phyloP scores from a whole-genome alignment of 441 rosid species.

The Theobroma grandiflorum region DNA sequence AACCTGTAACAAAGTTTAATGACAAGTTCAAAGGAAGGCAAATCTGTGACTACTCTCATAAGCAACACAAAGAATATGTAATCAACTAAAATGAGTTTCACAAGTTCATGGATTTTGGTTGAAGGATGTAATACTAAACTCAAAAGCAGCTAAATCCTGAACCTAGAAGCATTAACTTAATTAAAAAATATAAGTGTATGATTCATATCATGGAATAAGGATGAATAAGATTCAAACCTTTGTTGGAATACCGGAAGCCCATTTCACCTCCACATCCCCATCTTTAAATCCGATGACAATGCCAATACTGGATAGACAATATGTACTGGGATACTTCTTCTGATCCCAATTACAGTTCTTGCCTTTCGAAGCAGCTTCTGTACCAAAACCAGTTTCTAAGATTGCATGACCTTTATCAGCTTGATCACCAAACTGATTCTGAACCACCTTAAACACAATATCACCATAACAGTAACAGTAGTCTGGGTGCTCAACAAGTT shows the following conservation, averaged over 20 bases:
- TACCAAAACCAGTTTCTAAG: conserved; percentile 32
- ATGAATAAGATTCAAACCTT: conserved; percentile 55
- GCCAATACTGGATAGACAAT: conserved; percentile 69
- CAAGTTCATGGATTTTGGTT: conserved; percentile 10
- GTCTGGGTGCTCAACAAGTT: conserved; percentile 87
- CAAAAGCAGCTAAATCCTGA: not conserved
- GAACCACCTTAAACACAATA: conserved; percentile 61
- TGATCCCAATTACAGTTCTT: conserved; percentile 34
- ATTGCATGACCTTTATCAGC: conserved; percentile 31
- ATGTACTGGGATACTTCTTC: conserved; percentile 35
- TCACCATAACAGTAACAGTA: conserved; percentile 74
- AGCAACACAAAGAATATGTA: not conserved
- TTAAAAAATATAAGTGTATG: not conserved
- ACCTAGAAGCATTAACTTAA: not conserved
- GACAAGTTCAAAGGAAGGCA: conserved; percentile 18
- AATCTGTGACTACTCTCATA: not conserved
- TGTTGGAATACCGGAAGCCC: conserved; percentile 73
- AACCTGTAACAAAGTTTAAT: conserved; percentile 60
- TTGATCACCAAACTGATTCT: conserved; percentile 33
- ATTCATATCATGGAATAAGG: not conserved
- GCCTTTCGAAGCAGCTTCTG: conserved; percentile 28
- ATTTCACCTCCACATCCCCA: conserved; percentile 80
- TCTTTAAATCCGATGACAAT: conserved; percentile 71
- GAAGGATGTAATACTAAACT: conserved; percentile 1
- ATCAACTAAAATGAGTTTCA: conserved; percentile 1